Evolutionary conservation across 306 rosid genomes (phyloP), one percentile per base, ranked within the genome.

Genomic region (Cyamopsis tetragonoloba): DNA sequence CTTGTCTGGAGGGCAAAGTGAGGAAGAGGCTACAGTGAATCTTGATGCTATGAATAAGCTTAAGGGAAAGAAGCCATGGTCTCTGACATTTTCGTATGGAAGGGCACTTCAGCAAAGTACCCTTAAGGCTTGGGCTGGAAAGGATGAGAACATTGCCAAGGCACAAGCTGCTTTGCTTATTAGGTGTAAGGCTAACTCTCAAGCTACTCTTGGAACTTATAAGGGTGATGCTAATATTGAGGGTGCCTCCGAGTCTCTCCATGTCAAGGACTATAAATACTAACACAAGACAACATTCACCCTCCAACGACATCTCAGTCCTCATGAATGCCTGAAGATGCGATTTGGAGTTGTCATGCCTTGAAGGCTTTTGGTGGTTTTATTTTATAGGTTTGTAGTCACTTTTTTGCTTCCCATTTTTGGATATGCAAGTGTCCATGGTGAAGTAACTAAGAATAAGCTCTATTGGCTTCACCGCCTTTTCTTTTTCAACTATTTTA

Each of bases 1-100:
- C 83, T 76, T 91, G 62, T 88, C 97, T 4, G 95, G 97, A 0
- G 97, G 97, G n/a, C 97, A 91, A 77, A 88, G 97, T 20, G 97
- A 91, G 79, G 95, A 91, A 73, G 91, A 91, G 72, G 97, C 92
- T 6, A 82, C 92, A 10, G 44, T 77, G 8, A 88, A 91, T 75
- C 90, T 91, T 3, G 81, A 88, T 38, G 95, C 97, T 3, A 91
- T 91, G 95, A 91, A 91, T 84, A 47, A 70, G 53, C 74, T 79
- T 23, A 77, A 91, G 77, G 89, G 88, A 1, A 88, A 86, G 92
- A 91, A 91, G 81, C 96, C 95, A 1, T 91, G 95, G 97, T 62
- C 85, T 18, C 80, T 91, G 12, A 82, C 97, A 8, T 91, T 91
- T 85, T 91, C 95, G 2, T 91, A 80, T 5, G 95, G 97, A 11